Conservation (phyloP, 139 green algal genomes). For the Coelastrella sp. region DNA sequence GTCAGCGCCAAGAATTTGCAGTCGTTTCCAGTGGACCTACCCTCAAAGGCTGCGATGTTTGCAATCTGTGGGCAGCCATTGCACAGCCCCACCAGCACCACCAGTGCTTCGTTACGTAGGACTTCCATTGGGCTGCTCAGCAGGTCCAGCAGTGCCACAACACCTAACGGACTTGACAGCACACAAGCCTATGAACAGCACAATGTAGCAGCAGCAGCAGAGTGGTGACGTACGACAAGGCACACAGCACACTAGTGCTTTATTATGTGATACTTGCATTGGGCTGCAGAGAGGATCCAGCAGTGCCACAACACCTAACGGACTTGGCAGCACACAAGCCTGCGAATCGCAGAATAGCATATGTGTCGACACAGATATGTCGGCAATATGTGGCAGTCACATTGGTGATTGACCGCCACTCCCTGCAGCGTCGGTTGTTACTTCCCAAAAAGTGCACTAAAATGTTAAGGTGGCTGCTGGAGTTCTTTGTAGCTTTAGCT, state of each 20-base stretch:
- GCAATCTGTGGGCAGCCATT: slow-evolving; percentile 77
- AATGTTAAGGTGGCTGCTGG: too few species aligned
- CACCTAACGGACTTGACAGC: slow-evolving; percentile 78
- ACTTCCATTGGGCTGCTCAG: slow-evolving; percentile 54
- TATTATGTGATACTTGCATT: slow-evolving; percentile 50
- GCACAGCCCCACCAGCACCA: slow-evolving; percentile 85
- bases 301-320: slow-evolving; percentile 83
- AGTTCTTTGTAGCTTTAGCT: too few species aligned
- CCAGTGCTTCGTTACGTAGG: slow-evolving; percentile 85
- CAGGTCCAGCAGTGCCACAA: slow-evolving; percentile 90
- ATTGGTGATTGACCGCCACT: too few species aligned
- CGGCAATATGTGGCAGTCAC: too few species aligned
- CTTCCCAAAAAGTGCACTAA: too few species aligned
- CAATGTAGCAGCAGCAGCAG: too few species aligned
- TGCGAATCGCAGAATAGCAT: neutral
- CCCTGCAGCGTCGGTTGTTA: too few species aligned
- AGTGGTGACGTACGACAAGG: too few species aligned
- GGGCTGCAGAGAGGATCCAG: slow-evolving; percentile 82
- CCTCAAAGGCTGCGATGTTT: slow-evolving; percentile 94
- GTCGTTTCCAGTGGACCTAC: too few species aligned
- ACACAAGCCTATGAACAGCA: slow-evolving; percentile 69
- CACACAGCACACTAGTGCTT: slow-evolving; percentile 73
- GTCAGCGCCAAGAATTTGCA: too few species aligned
- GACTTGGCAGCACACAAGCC: slow-evolving; percentile 80
- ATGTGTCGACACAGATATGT: too few species aligned